Evolutionary conservation across 768 basidiomycete genomes (phyloP), one percentile per base, ranked within the genome.

Genomic region (Cystobasidium tubakii): DNA sequence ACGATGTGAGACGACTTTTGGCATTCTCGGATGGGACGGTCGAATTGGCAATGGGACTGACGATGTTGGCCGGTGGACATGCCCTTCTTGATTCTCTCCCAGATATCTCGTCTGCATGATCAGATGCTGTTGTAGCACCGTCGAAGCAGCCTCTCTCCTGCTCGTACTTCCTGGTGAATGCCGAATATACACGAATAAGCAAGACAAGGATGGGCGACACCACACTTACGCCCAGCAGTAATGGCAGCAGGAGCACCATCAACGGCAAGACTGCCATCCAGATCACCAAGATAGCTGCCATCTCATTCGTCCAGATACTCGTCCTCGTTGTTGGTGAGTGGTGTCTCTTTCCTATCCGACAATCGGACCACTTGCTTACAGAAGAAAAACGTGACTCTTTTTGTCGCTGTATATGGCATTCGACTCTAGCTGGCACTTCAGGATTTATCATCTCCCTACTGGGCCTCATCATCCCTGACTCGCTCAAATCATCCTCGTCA

Each of bases 261-360:
- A 50, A 17, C 15, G 39, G 7, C 7, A 39, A 39, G 7, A 39
- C 46, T 9, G 46, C 46, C 12, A 50, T 50, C 4, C 46, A 50
- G n/a, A 50, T 50, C 46, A 50, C 21, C 12, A 15, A n/a, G 15
- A 50, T 50, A 50, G 46, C n/a, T n/a, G 21, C 46, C 7, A 9
- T 50, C n/a, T 25, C 36, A 44, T 39, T 19, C 31, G 33, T 65
- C 6, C 63, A 65, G 63, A 44, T 65, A 12, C 23, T 65, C 21
- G 27, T 65, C 33, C 33, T 65, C 34, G 63, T 65, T n/a, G 21
- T 65, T 44, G 63, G 63, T 65, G 63, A 65, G 63, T 65, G 4
- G 6, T 55, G 46, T 50, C 4, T 44, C 25, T 44, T 42, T 10
- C 36, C 10, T 44, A 12, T 13, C 36, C 17, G 17, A 13, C 3